Percentiles rank a stretch among this genome's conserved stretches.
Conservation (phyloP, 495 filamentous ascomycete species). For the Daldinia grandis region DNA sequence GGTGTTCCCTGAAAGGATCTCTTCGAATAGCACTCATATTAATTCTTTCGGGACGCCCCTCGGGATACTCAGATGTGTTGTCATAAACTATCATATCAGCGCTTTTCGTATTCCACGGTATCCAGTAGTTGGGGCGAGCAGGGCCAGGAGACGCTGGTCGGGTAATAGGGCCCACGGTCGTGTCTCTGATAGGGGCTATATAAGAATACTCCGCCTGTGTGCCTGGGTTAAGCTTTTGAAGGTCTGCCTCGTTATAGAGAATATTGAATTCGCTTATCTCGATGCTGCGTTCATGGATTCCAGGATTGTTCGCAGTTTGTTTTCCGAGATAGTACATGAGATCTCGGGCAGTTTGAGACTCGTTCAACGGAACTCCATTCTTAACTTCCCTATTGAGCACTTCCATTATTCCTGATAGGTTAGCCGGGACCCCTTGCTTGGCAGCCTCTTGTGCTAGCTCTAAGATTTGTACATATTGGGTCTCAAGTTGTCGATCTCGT, state of each 20-base stretch:
- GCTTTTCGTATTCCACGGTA: background rate
- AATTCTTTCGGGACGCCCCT: background rate
- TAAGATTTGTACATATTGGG: background rate
- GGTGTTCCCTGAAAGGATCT: conserved; percentile 10
- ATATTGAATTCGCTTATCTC: background rate
- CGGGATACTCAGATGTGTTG: background rate
- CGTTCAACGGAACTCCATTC: background rate
- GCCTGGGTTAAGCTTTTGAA: background rate
- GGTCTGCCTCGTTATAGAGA: background rate
- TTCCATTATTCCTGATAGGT: background rate
- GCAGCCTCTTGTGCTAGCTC: background rate
- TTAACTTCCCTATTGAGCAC: background rate
- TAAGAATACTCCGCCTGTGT: background rate
- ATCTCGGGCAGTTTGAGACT: conserved; percentile 8
- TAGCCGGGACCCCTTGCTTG: background rate
- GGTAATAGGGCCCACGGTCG: background rate
- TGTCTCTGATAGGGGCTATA: conserved; percentile 2
- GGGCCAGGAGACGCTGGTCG: conserved; percentile 17
- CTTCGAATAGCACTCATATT: background rate
- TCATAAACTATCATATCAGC: background rate
- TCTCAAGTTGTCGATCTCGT: too few relatives aligned
- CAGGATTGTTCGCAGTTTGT: background rate
- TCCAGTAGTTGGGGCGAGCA: background rate
- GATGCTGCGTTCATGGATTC: background rate
- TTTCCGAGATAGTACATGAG: background rate